These are phyloP conservation scores for Trichosporon sp. DNA, from an alignment of 1,284 basidiomycete genomes.

Conservation along the genomic window DNA sequence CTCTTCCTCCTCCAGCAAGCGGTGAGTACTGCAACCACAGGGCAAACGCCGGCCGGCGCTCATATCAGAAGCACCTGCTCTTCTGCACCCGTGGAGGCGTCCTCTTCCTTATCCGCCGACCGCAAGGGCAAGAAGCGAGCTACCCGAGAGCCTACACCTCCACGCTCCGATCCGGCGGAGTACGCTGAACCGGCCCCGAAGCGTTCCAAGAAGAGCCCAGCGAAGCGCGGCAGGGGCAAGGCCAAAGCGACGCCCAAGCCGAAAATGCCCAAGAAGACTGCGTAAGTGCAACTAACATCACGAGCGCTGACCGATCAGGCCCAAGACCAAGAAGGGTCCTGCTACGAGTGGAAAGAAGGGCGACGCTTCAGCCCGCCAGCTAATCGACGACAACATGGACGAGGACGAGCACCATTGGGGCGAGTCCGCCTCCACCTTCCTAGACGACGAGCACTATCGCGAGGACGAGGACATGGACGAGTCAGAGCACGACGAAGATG, in stretches of 20 bases:
- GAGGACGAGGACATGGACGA: conserved; percentile 77
- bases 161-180: conserved; percentile 27
- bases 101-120: conserved; percentile 33
- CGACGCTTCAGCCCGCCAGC: conserved; percentile 57
- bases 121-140: conserved; percentile 53
- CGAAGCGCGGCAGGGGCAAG: conserved; percentile 38
- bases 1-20: conserved; percentile 24
- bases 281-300: conserved; percentile 32
- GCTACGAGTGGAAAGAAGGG: conserved; percentile 47
- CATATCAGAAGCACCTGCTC: background rate
- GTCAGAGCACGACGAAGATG: conserved; percentile 59
- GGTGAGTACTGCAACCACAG: conserved; percentile 29
- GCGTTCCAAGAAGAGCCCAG: conserved; percentile 29
- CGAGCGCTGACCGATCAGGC: conserved; percentile 28
- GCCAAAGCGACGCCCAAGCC: conserved; percentile 40
- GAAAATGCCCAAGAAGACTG: conserved; percentile 49
- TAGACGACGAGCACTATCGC: conserved; percentile 58
- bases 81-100: conserved; percentile 17
- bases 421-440: conserved; percentile 37
- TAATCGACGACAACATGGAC: conserved; percentile 70
- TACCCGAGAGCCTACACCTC: conserved; percentile 25
- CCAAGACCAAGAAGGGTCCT: conserved; percentile 41
- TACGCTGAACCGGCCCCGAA: conserved; percentile 33
- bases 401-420: conserved; percentile 57
- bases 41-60: background rate